Percentiles rank a stretch among this genome's conserved stretches.
Evolutionary conservation across 2,329 filamentous ascomycete species (phyloP).

Genomic region (Cryphonectria radicalis): DNA sequence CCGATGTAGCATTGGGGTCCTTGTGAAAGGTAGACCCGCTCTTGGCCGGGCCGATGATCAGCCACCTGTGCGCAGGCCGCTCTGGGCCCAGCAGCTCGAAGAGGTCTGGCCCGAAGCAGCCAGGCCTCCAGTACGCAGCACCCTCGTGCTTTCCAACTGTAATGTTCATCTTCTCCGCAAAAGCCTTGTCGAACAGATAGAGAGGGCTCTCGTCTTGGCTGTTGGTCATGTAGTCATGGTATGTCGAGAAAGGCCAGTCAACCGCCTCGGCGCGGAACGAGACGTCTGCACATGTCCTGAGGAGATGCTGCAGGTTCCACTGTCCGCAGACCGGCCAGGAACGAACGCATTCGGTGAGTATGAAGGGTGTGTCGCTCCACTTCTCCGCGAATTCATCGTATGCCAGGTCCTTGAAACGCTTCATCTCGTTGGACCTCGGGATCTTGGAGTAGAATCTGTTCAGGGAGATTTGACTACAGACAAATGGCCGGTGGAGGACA

Average conservation of each 20-base stretch:
- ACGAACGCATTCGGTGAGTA: conserved; percentile 81
- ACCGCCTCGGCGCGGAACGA: conserved; percentile 90
- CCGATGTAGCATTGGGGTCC: conserved; percentile 72
- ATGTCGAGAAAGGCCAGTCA: conserved; percentile 85
- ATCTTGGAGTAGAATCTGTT: conserved; percentile 71
- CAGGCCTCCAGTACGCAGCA: conserved; percentile 75
- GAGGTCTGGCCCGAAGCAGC: conserved; percentile 84
- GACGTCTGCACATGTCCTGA: conserved; percentile 65
- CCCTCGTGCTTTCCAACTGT: conserved; percentile 57
- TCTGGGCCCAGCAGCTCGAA: conserved; percentile 79
- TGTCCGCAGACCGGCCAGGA: conserved; percentile 76
- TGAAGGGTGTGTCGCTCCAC: conserved; percentile 84
- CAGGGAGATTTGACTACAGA: conserved; percentile 78
- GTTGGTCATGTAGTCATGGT: conserved; percentile 79
- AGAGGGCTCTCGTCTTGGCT: conserved; percentile 85
- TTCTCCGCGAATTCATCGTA: conserved; percentile 72
- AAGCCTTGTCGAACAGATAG: conserved; percentile 88
- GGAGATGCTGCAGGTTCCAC: conserved; percentile 75
- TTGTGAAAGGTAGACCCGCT: conserved; percentile 97
- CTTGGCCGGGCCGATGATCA: conserved; percentile 85
- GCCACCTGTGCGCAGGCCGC: conserved; percentile 87
- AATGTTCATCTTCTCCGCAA: conserved; percentile 84
- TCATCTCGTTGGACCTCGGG: conserved; percentile 73
- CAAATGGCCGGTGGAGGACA: conserved; percentile 85
- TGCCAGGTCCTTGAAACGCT: conserved; percentile 69